Conservation (phyloP, 2,329 filamentous ascomycete genomes). For the Colletotrichum caudatum region DNA sequence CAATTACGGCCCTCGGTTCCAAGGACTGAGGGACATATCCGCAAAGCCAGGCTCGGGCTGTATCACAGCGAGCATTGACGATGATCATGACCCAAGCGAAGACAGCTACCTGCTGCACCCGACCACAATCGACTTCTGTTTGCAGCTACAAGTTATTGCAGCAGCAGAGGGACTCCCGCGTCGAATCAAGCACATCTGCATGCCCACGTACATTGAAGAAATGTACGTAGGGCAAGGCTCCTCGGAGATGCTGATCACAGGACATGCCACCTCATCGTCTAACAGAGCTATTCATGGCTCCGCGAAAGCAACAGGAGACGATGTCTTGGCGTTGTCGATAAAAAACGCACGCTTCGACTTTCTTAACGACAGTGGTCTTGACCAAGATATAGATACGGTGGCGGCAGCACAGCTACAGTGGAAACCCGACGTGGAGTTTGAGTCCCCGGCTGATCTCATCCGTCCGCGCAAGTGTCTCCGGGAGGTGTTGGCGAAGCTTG, state of each 20-base stretch:
- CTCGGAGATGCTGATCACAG: background rate
- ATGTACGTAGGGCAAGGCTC: slow-evolving; percentile 13
- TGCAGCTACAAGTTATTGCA: background rate
- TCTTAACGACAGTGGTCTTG: background rate
- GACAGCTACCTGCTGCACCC: background rate
- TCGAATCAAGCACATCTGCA: background rate
- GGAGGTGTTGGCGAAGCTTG: background rate
- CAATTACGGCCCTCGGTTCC: slow-evolving; percentile 1
- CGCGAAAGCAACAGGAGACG: background rate
- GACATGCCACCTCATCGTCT: background rate
- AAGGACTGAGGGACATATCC: slow-evolving; percentile 2
- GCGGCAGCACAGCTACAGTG: background rate
- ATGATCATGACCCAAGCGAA: background rate
- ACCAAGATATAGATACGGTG: background rate
- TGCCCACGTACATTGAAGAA: slow-evolving; percentile 8
- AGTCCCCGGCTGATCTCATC: background rate
- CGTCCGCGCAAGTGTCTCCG: slow-evolving; percentile 1
- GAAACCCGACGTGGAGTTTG: background rate
- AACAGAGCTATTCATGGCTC: background rate
- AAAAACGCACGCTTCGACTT: background rate
- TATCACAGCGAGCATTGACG: slow-evolving; percentile 4
- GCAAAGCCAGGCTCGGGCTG: background rate
- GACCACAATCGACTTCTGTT: background rate
- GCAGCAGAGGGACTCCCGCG: slow-evolving; percentile 1
- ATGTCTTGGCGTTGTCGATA: background rate